phyloP scores from a whole-genome alignment of 1,284 basidiomycete genomes.

The Rhodotorula sp. region DNA sequence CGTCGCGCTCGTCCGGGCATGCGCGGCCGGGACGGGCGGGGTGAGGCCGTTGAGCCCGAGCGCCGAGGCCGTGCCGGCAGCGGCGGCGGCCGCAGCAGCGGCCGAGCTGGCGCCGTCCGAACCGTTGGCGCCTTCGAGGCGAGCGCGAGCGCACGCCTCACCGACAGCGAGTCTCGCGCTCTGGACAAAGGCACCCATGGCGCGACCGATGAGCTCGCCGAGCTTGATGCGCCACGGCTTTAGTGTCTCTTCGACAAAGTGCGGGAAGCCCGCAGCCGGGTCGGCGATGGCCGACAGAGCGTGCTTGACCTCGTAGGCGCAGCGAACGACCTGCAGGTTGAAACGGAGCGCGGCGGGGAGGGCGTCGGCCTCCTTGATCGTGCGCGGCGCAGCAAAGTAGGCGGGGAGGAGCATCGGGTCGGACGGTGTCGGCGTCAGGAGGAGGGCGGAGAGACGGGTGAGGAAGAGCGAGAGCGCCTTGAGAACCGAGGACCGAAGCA shows the following conservation, averaged over 20 bases:
- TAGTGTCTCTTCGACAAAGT: conserved; percentile 43
- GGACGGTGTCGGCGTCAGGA: conserved; percentile 34
- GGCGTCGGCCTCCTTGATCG: conserved; percentile 38
- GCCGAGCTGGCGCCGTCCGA: neutral
- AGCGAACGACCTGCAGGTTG: conserved; percentile 45
- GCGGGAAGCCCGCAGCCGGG: conserved; percentile 20
- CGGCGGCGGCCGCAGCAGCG: neutral
- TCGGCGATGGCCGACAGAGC: conserved; percentile 21
- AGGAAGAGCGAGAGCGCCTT: conserved; percentile 46
- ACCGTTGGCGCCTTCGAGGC: conserved; percentile 13
- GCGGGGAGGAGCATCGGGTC: conserved; percentile 23
- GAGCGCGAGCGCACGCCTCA: conserved; percentile 19
- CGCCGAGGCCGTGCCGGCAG: neutral
- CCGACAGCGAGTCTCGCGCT: conserved; percentile 15
- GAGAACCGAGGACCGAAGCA: conserved; percentile 45
- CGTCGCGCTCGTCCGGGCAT: conserved; percentile 11
- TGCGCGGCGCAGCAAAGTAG: conserved; percentile 23
- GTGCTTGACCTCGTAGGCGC: conserved; percentile 41
- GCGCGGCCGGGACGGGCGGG: neutral
- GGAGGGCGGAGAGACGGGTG: conserved; percentile 43
- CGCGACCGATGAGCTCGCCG: conserved; percentile 40
- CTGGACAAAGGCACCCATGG: conserved; percentile 44
- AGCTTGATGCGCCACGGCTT: conserved; percentile 45
- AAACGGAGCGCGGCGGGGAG: conserved; percentile 39
- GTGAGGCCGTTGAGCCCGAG: conserved; percentile 11